Evolutionary conservation across 495 filamentous ascomycete genomes (phyloP), one percentile per base, ranked within the genome.

Genomic region (Penicillium pulvis): DNA sequence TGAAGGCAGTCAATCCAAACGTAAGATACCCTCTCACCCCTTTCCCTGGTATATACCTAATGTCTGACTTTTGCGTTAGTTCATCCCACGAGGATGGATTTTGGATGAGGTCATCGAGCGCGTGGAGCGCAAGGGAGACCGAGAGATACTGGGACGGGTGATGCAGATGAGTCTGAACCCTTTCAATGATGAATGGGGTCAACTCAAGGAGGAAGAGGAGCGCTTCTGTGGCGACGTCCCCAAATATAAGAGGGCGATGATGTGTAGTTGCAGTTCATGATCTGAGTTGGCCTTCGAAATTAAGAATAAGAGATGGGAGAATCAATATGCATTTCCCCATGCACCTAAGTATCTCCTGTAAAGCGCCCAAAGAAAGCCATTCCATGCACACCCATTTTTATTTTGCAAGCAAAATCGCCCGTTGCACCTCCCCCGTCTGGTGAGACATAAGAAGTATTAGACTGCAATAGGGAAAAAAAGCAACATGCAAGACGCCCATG

Each of bases 161-260:
- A 88, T 97, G 87, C 79, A 88, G 20, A 86, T 97, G 86, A 82
- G 87, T 6, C 72, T 91, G 53, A 80, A 87, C 60, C 94, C 94
- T 0, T 98, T 96, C 68, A 81, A 91, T 47, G 92, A 97, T 44
- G 70, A 75, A 43, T 98, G 92, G 92, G 74, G 70, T 6, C 81
- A 85, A 46, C 77, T 92, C 59, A 73, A 70, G 62, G 84, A 84
- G 28, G 90, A 94, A 69, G 91, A 95, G 61, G 81, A 86, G 65
- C 80, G 95, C 63, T 96, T 90, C 77, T 93, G 87, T 58, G 87
- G 91, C 9, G 92, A 97, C 77, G 91, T 97, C 53, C 94, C 94
- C 10, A 86, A 77, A 72, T 74, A 75, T 43, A 83, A 83, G 71
- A 81, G 90, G 64, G 89, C 86, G 43, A 85, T 96, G 84, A 93